Evolutionary conservation across 768 basidiomycete genomes (phyloP), one percentile per base, ranked within the genome.

Genomic region (Naganishia vishniacii): DNA sequence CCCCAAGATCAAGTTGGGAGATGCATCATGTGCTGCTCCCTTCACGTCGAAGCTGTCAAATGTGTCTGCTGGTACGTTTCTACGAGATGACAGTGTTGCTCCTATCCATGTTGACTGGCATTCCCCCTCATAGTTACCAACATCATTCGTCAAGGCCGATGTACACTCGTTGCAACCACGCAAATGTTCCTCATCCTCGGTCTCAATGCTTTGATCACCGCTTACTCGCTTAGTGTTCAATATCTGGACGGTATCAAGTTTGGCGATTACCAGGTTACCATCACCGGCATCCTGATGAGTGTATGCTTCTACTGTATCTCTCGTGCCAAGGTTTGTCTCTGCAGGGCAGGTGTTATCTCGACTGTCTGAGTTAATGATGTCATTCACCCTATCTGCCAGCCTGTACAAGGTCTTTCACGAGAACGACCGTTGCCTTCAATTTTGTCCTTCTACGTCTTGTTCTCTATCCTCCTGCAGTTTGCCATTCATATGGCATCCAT

Each of bases 141-240:
- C 74, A 97, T 99, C 75, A 95, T 99, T 69, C 86, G 95, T 20
- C 95, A 98, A 79, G 95, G 95, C 25, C 89, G 95, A 29, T 98
- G 95, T 80, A 99, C 95, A 0, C 85, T 99, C 18, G 95, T 98
- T 47, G 95, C 95, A 1, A 99, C 95, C 3, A 88, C 94, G 60
- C 95, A 99, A 79, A 99, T 99, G 95, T 99, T 97, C 85, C 95
- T 97, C 81, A 99, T 99, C 69, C 81, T 99, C 40, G 95, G 94
- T 0, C 80, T 99, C 62, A 99, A 98, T 75, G 98, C 95, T 73
- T 81, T 99, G 44, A 99, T 98, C 78, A 94, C 93, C 3, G 95
- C 95, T n/a, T 98, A 94, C 80, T 93, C 90, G 75, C 81, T 98
- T 66, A 92, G 89, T 69, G 95, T 98, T 31, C 93, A 94, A 77